These are phyloP conservation scores for Globisporangium megalacanthum DNA, from an alignment of 352 stramenopile genomes.

Conservation along the genomic window DNA sequence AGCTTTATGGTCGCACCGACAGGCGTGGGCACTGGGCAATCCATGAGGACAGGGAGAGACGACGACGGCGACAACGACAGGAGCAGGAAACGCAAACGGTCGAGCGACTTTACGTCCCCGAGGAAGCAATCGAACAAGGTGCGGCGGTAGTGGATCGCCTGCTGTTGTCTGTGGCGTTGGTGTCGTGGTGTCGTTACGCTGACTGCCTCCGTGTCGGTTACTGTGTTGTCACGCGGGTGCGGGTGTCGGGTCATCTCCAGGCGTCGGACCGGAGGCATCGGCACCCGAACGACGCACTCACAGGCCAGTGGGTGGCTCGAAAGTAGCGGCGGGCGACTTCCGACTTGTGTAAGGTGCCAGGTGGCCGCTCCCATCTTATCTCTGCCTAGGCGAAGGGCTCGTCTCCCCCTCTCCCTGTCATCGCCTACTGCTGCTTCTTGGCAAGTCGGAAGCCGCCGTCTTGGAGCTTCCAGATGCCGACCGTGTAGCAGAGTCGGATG, in stretches of 20 bases:
- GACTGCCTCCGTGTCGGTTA: not conserved
- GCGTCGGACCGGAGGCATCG: not conserved
- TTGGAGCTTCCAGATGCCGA: constrained; percentile 79
- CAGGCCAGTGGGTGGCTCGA: not conserved
- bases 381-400: too few relatives aligned
- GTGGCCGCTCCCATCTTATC: too few relatives aligned
- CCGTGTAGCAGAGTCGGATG: constrained; percentile 87
- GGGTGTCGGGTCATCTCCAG: not conserved
- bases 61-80: not conserved
- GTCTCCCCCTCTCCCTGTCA: not conserved
- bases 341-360: too few relatives aligned
- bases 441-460: constrained; percentile 64
- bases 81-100: constrained; percentile 8
- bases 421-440: constrained; percentile 4
- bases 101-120: constrained; percentile 7
- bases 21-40: not conserved
- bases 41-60: not conserved
- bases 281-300: not conserved
- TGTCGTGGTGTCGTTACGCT: not conserved
- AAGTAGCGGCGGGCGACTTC: not conserved
- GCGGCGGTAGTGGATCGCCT: not conserved
- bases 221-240: not conserved
- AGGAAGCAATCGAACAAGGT: constrained; percentile 2
- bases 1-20: not conserved
- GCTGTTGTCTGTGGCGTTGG: not conserved